phyloP scores from a whole-genome alignment of 768 basidiomycete species.

The Hirschioporus abietinus region DNA sequence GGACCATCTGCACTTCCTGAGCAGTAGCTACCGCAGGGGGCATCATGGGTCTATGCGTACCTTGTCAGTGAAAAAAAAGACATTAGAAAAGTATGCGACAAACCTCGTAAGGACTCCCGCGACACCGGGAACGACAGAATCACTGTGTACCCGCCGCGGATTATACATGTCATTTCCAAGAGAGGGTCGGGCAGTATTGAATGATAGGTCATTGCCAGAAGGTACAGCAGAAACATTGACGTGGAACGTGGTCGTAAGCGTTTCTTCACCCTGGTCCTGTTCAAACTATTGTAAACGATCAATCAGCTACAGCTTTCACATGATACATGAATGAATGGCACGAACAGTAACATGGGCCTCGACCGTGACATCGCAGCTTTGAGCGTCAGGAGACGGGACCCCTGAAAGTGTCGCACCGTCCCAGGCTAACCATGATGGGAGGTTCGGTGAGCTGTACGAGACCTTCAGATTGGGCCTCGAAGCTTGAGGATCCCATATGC shows the following conservation, averaged over 20 bases:
- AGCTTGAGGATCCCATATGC: conserved; percentile 95
- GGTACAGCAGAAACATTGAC: conserved; percentile 64
- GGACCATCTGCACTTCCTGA: conserved; percentile 68
- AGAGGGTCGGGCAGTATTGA: conserved; percentile 41
- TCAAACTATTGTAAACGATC: conserved; percentile 41
- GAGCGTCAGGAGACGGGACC: conserved; percentile 69
- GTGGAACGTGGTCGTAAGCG: conserved; percentile 59
- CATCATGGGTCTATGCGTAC: conserved; percentile 5
- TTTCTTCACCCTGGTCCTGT: conserved; percentile 71
- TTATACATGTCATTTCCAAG: conserved; percentile 38
- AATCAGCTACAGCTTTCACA: conserved; percentile 13
- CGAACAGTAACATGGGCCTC: conserved; percentile 49
- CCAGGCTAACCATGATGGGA: conserved; percentile 90
- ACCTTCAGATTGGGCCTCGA: conserved; percentile 77
- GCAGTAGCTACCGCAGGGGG: conserved; percentile 28
- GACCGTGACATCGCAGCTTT: conserved; percentile 68
- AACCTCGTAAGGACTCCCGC: conserved; percentile 23
- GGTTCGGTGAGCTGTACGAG: conserved; percentile 68
- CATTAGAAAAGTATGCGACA: conserved; percentile 9
- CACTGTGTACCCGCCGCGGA: conserved; percentile 36
- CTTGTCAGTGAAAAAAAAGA: background rate
- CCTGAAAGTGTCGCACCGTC: conserved; percentile 79
- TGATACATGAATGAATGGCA: background rate
- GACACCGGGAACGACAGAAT: conserved; percentile 31
- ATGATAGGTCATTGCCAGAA: conserved; percentile 41